These are phyloP conservation scores for Aspergillus sp. DNA, from an alignment of 2,329 filamentous ascomycete species.

Conservation along the genomic window DNA sequence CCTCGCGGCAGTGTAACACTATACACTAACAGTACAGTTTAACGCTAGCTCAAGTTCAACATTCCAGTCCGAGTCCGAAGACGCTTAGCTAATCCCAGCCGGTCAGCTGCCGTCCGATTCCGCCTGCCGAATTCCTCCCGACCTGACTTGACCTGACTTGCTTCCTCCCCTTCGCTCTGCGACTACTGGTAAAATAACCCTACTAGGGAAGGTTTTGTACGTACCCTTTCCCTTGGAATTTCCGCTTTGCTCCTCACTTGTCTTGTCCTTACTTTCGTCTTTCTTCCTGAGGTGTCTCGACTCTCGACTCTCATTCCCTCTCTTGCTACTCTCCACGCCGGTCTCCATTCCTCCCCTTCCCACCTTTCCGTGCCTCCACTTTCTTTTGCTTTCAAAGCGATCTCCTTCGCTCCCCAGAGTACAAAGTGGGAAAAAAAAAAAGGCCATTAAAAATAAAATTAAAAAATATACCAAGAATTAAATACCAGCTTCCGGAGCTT, in stretches of 20 bases:
- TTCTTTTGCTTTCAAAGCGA: constrained; percentile 18
- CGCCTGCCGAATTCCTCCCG: constrained; percentile 9
- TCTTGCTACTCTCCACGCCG: constrained; percentile 21
- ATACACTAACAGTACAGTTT: too few species aligned
- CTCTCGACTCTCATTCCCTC: constrained; percentile 11
- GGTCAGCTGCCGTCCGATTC: constrained; percentile 6
- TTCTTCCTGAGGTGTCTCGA: constrained; percentile 6
- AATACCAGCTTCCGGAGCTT: constrained; percentile 18
- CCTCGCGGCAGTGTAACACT: too few species aligned
- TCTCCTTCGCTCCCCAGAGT: constrained; percentile 11
- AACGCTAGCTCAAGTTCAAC: too few species aligned
- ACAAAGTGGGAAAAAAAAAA: constrained; percentile 5
- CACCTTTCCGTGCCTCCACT: constrained; percentile 28
- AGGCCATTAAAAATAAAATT: constrained; percentile 5
- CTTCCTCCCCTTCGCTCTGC: constrained; percentile 10
- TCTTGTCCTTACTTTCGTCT: constrained; percentile 7
- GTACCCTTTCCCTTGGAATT: constrained; percentile 1
- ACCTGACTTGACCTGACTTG: neutral
- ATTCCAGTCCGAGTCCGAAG: too few species aligned
- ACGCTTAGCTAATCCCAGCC: neutral
- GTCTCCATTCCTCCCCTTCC: constrained; percentile 25
- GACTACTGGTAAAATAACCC: constrained; percentile 15
- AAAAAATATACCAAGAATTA: constrained; percentile 18
- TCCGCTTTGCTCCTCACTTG: constrained; percentile 7
- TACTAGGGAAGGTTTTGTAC: constrained; percentile 8